Percentiles rank a stretch among this genome's conserved stretches.
Conservation (phyloP, 2,329 filamentous ascomycete genomes). For the Chrysoporthe deuterocubensis region DNA sequence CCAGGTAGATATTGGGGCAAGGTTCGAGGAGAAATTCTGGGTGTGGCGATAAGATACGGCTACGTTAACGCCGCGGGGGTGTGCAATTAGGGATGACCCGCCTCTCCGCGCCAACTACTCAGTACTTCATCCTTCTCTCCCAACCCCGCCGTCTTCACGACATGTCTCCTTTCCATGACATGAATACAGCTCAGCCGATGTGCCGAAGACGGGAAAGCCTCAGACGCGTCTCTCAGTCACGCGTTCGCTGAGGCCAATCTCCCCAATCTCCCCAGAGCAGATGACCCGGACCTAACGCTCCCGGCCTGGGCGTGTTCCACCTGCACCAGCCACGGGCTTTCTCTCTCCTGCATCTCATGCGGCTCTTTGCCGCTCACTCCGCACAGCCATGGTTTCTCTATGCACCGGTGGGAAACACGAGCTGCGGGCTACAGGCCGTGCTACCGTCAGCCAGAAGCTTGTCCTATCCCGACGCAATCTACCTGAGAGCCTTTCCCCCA, state of each 20-base stretch:
- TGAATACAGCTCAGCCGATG: background rate
- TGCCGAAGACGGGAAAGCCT: background rate
- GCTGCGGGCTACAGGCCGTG: conserved; percentile 16
- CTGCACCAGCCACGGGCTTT: conserved; percentile 25
- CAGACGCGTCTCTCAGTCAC: background rate
- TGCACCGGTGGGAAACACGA: conserved; percentile 16
- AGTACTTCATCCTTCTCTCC: background rate
- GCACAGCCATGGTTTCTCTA: background rate
- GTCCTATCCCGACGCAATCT: background rate
- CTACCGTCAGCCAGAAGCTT: conserved; percentile 4
- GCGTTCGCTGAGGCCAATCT: background rate
- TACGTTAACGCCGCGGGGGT: conserved; percentile 11
- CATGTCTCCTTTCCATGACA: background rate
- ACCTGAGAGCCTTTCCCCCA: background rate
- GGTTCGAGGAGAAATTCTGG: conserved; percentile 20
- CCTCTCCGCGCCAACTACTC: background rate
- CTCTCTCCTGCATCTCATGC: conserved; percentile 22
- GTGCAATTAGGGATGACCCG: background rate
- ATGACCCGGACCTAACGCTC: background rate
- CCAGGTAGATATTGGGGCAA: background rate
- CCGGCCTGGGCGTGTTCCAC: background rate
- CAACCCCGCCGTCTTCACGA: background rate
- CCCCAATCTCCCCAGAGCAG: background rate
- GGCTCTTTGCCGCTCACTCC: conserved; percentile 23
- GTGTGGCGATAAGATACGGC: conserved; percentile 27